Conservation (phyloP, 805 yeast genomes). For the Huiozyma naganishii region DNA sequence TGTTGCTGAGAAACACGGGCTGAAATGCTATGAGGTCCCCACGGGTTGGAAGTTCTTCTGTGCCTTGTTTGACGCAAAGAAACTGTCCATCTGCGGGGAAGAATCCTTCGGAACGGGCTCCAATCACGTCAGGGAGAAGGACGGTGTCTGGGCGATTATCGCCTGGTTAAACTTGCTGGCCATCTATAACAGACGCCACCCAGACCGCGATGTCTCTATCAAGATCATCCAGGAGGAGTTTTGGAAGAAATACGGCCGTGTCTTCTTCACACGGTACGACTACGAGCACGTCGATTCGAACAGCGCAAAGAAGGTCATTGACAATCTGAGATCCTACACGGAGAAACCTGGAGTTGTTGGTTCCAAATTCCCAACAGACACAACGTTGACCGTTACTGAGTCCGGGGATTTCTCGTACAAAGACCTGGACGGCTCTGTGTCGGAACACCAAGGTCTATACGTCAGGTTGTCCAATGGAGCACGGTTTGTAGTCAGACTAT, state of each 20-base stretch:
- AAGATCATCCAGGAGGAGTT: constrained; percentile 71
- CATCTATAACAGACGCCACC: constrained; percentile 54
- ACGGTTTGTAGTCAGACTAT: constrained; percentile 78
- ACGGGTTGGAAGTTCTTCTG: constrained; percentile 99
- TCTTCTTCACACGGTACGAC: constrained; percentile 95
- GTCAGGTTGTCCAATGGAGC: constrained; percentile 75
- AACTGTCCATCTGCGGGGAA: constrained; percentile 94
- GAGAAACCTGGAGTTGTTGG: constrained; percentile 38
- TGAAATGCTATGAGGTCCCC: constrained; percentile 86
- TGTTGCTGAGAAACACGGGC: constrained; percentile 70
- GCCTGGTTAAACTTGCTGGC: constrained; percentile 97
- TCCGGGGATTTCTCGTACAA: constrained; percentile 89
- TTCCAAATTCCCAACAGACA: constrained; percentile 34
- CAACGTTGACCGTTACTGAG: constrained; percentile 47
- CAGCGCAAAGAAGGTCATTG: constrained; percentile 63
- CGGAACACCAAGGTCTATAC: constrained; percentile 78
- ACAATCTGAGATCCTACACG: constrained; percentile 35
- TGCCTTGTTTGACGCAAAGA: constrained; percentile 85
- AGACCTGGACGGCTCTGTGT: constrained; percentile 88
- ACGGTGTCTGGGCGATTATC: constrained; percentile 94
- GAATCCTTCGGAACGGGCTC: constrained; percentile 98
- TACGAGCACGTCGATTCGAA: constrained; percentile 73
- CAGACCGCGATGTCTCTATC: constrained; percentile 54
- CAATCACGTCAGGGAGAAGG: constrained; percentile 94
- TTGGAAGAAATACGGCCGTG: constrained; percentile 91